These are phyloP conservation scores for Gilbertella persicaria DNA, from an alignment of 371 early-diverging fungal species.

Conservation along the genomic window DNA sequence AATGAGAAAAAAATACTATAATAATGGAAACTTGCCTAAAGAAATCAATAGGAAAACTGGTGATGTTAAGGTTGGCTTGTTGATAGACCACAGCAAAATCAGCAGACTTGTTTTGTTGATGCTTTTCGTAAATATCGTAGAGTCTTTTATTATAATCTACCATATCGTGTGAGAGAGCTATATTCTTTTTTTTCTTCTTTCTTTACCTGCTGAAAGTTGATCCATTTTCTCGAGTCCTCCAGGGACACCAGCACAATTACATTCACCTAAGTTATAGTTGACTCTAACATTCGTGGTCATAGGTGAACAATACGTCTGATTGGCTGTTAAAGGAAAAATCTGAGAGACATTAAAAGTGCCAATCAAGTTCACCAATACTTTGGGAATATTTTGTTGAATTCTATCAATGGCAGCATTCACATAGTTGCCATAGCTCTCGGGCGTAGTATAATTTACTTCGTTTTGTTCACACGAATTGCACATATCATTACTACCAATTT, in stretches of 20 bases:
- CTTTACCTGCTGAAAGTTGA: conserved; percentile 18
- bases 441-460: conserved; percentile 11
- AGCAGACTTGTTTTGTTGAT: conserved; percentile 21
- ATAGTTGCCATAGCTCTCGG: conserved; percentile 24
- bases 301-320: conserved; percentile 14
- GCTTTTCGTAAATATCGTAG: conserved; percentile 21
- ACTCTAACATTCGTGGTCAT: neutral
- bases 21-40: conserved; percentile 18
- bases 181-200: neutral
- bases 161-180: neutral
- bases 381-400: conserved; percentile 23
- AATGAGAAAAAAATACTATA: no score
- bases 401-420: conserved; percentile 22
- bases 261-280: conserved; percentile 1
- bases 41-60: conserved; percentile 25
- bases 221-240: conserved; percentile 23
- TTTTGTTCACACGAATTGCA: conserved; percentile 18
- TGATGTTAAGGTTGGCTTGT: conserved; percentile 21
- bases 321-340: conserved; percentile 19
- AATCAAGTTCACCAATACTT: conserved; percentile 26
- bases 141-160: conserved; percentile 24
- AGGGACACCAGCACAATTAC: conserved; percentile 9
- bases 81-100: conserved; percentile 30
- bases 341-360: conserved; percentile 29
- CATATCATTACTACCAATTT: conserved; percentile 44